Base-by-base conservation (phyloP, 139 green algal genomes). In the Chlamydomonas incerta region DNA sequence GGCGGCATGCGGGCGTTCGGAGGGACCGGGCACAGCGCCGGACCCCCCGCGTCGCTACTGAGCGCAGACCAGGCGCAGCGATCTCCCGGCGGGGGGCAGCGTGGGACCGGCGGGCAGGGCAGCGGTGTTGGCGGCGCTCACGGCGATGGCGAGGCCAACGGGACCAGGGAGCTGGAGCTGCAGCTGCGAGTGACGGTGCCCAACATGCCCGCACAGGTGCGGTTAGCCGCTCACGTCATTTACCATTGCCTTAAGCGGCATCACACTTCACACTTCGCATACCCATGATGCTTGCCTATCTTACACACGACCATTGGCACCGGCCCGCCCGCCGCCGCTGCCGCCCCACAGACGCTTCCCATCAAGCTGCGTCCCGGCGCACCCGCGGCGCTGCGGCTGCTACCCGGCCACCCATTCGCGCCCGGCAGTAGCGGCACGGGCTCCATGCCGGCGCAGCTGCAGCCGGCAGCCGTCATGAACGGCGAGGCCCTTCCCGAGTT, bases 321-420 rank as follows among this genome's bases (percentile, higher is more conserved):
- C n/a, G n/a, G n/a, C n/a, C n/a, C n/a, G n/a, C n/a, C n/a, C 81
- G 88, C 28, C 26, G 26, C 15, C 37, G 58, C 4, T 58, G 57
- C 41, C 8, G 5, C 8, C 6, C 34, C 1, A 33, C 74, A 92
- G 88, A 65, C 60, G 28, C 82, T 92, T 28, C 73, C 87, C 17
- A 17, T 96, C 8, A 80, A 77, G 41, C 74, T 96, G 65, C 69
- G 73, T 0, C 90, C 93, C 0, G 94, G 94, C n/a, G 83, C 90
- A 10, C 90, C 94, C 21, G 72, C 89, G 14, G 47, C 65, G 23
- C 46, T 96, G 57, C 60, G 41, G 11, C 79, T 96, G 66, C 58
- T 93, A 33, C 72, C 84, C 35, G 90, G 87, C 28, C 81, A 93
- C 76, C 91, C 91, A 8, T 95, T 81, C 24, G 57, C 74, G 52